A percentile compares a stretch with the other conserved stretches of the same genome.
phyloP scores from a whole-genome alignment of 2,329 filamentous ascomycete genomes.

The Dendryphion nanum region DNA sequence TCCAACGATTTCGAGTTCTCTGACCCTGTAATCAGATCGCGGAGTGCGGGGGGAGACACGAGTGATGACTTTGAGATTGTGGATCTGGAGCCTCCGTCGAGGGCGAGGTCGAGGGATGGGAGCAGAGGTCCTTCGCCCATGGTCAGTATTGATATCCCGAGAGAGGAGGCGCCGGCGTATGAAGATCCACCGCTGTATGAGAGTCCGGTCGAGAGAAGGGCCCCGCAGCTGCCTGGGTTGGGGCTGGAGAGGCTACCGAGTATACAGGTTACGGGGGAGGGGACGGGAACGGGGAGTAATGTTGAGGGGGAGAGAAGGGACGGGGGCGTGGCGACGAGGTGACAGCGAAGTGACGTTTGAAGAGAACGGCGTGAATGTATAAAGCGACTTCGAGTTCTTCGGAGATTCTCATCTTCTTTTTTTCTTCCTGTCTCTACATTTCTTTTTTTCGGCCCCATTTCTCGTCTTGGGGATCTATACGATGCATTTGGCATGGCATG shows the following conservation, averaged over 20 bases:
- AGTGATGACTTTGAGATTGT: conserved; percentile 46
- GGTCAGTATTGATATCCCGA: conserved; percentile 24
- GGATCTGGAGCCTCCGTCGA: conserved; percentile 25
- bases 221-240: conserved; percentile 38
- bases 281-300: too few species aligned
- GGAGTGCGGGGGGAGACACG: conserved; percentile 13
- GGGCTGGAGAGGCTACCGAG: conserved; percentile 43
- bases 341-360: too few species aligned
- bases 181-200: conserved; percentile 52
- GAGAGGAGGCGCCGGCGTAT: conserved; percentile 38
- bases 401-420: too few species aligned
- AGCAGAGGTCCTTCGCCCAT: conserved; percentile 17
- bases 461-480: too few species aligned
- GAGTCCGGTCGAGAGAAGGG: conserved; percentile 37
- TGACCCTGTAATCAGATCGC: conserved; percentile 18
- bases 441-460: too few species aligned
- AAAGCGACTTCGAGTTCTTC: too few species aligned
- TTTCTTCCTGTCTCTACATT: too few species aligned
- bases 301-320: too few species aligned
- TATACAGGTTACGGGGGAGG: conserved; percentile 46
- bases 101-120: conserved; percentile 32
- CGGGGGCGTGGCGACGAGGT: too few species aligned
- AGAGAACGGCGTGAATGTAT: too few species aligned
- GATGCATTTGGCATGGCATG: too few species aligned
- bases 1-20: conserved; percentile 39